Evolutionary conservation across 2,329 filamentous ascomycete species (phyloP).

Genomic region (Camillea tinctor): DNA sequence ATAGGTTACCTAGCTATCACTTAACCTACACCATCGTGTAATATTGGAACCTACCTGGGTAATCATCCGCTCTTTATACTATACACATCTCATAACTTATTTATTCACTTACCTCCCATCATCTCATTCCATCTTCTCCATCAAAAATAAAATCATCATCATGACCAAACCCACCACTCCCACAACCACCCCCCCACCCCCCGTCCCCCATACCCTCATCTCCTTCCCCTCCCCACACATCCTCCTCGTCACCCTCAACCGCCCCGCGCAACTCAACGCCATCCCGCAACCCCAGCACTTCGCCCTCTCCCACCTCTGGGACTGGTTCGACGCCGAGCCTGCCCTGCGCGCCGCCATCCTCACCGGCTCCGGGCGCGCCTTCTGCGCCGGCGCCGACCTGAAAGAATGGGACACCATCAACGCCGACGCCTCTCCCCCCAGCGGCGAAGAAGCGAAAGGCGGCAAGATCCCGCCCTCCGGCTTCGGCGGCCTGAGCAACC

Average conservation of each 20-base stretch:
- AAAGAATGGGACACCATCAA: constrained; percentile 56
- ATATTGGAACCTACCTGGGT: no score
- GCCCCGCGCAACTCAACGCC: constrained; percentile 57
- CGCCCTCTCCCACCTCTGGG: constrained; percentile 49
- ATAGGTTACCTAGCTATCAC: no score
- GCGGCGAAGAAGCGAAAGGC: background rate
- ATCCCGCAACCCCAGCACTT: constrained; percentile 49
- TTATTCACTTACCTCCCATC: background rate
- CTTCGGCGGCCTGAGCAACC: constrained; percentile 65
- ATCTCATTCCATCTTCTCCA: background rate
- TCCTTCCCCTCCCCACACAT: constrained; percentile 54
- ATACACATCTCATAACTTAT: background rate
- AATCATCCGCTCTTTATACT: background rate
- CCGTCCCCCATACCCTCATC: constrained; percentile 41
- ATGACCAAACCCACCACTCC: constrained; percentile 15
- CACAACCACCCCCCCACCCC: constrained; percentile 35
- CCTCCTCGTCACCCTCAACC: constrained; percentile 60
- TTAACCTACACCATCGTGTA: no score
- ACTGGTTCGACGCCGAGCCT: constrained; percentile 63
- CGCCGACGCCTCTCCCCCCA: background rate
- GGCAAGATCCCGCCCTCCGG: constrained; percentile 44
- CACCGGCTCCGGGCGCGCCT: constrained; percentile 62
- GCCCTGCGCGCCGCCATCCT: constrained; percentile 60
- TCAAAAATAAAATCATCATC: background rate
- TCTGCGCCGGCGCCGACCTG: constrained; percentile 68